Conservation (phyloP, 306 rosid genomes). For the Glycine soja region DNA sequence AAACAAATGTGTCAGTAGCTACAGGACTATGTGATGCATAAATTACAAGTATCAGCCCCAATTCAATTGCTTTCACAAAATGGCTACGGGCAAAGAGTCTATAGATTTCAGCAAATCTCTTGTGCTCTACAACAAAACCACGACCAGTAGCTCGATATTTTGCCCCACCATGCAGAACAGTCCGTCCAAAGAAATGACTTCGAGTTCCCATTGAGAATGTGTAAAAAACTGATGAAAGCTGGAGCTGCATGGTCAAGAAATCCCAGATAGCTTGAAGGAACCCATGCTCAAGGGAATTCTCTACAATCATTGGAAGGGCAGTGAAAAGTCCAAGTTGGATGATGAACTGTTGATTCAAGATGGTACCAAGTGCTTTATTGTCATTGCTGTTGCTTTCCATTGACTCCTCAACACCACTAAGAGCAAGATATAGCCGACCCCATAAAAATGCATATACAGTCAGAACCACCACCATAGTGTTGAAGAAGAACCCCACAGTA, state of each 20-base stretch:
- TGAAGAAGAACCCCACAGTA: slow-evolving; percentile 63
- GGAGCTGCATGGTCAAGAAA: slow-evolving; percentile 63
- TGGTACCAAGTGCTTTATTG: slow-evolving; percentile 60
- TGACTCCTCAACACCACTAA: slow-evolving; percentile 56
- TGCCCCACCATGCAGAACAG: slow-evolving; percentile 56
- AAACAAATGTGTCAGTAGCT: too few relatives aligned
- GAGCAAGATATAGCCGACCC: slow-evolving; percentile 61
- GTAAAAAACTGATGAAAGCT: slow-evolving; percentile 60
- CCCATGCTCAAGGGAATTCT: slow-evolving; percentile 62
- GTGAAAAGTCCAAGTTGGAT: slow-evolving; percentile 62
- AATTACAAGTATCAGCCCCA: too few relatives aligned
- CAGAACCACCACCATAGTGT: slow-evolving; percentile 59
- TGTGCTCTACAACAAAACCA: too few relatives aligned
- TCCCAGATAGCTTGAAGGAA: slow-evolving; percentile 64
- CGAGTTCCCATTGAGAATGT: slow-evolving; percentile 64
- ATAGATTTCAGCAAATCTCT: too few relatives aligned
- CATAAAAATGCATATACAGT: slow-evolving; percentile 62
- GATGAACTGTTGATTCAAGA: slow-evolving; percentile 62
- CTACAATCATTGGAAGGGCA: slow-evolving; percentile 65
- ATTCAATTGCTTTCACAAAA: too few relatives aligned
- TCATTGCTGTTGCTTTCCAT: slow-evolving; percentile 49
- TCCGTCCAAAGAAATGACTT: slow-evolving; percentile 60
- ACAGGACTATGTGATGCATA: too few relatives aligned
- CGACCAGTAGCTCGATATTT: too few relatives aligned
- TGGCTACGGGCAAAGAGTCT: too few relatives aligned